Evolutionary conservation across 805 yeast genomes (phyloP).

Genomic region (Candida verbasci): DNA sequence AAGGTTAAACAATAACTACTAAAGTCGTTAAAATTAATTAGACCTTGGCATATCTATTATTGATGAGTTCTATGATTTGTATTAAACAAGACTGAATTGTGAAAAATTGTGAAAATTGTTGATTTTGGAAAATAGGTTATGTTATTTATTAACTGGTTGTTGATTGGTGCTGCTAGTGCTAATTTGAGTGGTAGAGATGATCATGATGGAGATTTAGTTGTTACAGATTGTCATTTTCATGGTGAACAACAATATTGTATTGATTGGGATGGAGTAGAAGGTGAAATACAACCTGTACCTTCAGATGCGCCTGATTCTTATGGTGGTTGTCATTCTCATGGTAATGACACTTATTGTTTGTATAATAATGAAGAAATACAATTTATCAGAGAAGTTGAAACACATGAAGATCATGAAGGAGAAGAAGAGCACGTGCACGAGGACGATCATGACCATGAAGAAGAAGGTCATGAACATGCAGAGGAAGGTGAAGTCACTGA

Average conservation of each 20-base stretch:
- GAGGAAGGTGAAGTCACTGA: constrained; percentile 9
- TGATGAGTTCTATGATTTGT: too few species aligned
- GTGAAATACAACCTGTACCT: constrained; percentile 18
- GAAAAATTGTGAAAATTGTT: background rate
- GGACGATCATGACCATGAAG: constrained; percentile 4
- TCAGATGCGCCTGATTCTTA: constrained; percentile 14
- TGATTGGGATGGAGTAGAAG: constrained; percentile 18
- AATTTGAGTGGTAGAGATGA: background rate
- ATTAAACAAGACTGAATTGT: too few species aligned
- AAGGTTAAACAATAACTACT: too few species aligned
- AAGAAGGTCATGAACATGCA: constrained; percentile 3
- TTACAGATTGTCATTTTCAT: constrained; percentile 20
- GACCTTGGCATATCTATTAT: too few species aligned
- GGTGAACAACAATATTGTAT: constrained; percentile 15
- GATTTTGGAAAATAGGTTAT: too few species aligned
- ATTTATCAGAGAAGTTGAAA: constrained; percentile 8
- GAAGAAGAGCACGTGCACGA: too few species aligned
- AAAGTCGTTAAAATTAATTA: too few species aligned
- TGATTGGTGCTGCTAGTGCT: background rate
- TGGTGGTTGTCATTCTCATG: constrained; percentile 19
- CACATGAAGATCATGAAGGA: background rate
- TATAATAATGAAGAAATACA: constrained; percentile 14
- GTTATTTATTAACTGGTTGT: background rate
- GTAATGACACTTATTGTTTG: constrained; percentile 14
- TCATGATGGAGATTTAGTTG: constrained; percentile 1